These are phyloP conservation scores for Coniosporium tulheliwenetii DNA, from an alignment of 2,329 filamentous ascomycete species.

Conservation along the genomic window DNA sequence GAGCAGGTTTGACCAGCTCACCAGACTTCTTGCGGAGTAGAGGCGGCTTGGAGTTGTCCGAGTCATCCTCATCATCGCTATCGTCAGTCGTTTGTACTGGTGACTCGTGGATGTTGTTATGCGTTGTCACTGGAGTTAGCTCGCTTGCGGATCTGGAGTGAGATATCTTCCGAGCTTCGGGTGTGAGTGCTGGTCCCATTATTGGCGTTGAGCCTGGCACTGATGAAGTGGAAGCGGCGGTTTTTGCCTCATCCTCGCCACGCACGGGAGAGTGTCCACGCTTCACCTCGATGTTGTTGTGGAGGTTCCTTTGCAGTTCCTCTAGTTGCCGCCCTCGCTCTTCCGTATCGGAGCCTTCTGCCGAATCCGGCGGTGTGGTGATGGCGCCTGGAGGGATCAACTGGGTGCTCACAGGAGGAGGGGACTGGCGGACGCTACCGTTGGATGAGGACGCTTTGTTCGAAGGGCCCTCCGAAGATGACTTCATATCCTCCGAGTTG, in stretches of 20 bases:
- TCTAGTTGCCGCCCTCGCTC: slow-evolving; percentile 37
- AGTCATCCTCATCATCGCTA: slow-evolving; percentile 37
- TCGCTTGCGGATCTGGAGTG: slow-evolving; percentile 46
- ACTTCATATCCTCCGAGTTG: slow-evolving; percentile 3
- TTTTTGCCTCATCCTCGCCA: no score
- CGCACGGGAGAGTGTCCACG: no score
- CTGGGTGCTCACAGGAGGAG: slow-evolving; percentile 62
- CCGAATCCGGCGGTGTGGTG: slow-evolving; percentile 82
- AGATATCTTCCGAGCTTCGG: slow-evolving; percentile 42
- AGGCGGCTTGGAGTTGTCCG: slow-evolving; percentile 46
- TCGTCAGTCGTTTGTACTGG: slow-evolving; percentile 29
- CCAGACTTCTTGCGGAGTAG: slow-evolving; percentile 98
- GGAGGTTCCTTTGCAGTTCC: slow-evolving; percentile 14
- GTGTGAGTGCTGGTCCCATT: slow-evolving; percentile 26
- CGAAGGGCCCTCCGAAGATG: slow-evolving; percentile 4
- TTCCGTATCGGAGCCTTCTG: slow-evolving; percentile 68
- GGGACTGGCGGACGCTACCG: slow-evolving; percentile 63
- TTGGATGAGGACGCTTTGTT: slow-evolving; percentile 20
- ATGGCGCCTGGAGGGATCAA: slow-evolving; percentile 71
- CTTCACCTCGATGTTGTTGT: slow-evolving; percentile 10
- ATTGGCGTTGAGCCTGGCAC: not conserved
- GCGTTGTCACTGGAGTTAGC: slow-evolving; percentile 30
- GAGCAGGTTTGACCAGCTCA: slow-evolving; percentile 82
- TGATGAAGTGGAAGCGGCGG: slow-evolving; percentile 20
- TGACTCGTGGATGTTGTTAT: slow-evolving; percentile 27